A percentile compares a stretch with the other conserved stretches of the same genome.
Evolutionary conservation across 345 rosid species (phyloP).

Genomic region (Eutrema yunnanense): DNA sequence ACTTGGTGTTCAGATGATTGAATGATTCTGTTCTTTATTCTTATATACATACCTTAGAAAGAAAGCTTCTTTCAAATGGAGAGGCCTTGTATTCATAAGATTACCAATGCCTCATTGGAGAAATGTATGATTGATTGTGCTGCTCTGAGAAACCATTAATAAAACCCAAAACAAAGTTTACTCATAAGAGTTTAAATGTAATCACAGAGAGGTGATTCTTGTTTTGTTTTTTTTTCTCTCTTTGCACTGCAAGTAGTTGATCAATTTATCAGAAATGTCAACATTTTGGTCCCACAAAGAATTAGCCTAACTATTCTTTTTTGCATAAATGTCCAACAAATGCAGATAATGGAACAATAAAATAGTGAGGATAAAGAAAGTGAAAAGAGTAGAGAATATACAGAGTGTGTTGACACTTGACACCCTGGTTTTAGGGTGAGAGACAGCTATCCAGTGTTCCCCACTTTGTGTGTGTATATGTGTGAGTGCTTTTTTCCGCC

Average conservation of each 20-base stretch:
- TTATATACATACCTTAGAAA: slow-evolving; percentile 15
- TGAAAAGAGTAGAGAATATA: slow-evolving; percentile 24
- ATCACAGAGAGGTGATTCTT: slow-evolving; percentile 6
- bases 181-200: not conserved
- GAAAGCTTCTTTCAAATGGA: slow-evolving; percentile 14
- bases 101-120: slow-evolving; percentile 32
- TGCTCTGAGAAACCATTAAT: slow-evolving; percentile 7
- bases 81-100: slow-evolving; percentile 2
- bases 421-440: slow-evolving; percentile 28
- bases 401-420: slow-evolving; percentile 33
- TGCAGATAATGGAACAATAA: slow-evolving; percentile 16
- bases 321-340: not conserved
- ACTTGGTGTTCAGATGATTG: slow-evolving; percentile 66
- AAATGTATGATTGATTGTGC: slow-evolving; percentile 2
- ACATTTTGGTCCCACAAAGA: not conserved
- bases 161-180: slow-evolving; percentile 9
- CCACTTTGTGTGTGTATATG: slow-evolving; percentile 26
- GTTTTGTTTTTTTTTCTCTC: not conserved
- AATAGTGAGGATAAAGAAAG: slow-evolving; percentile 10
- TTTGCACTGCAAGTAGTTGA: slow-evolving; percentile 15
- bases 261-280: not conserved
- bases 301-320: not conserved
- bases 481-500: slow-evolving; percentile 15
- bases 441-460: slow-evolving; percentile 32
- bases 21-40: slow-evolving; percentile 4